Conservation (phyloP, 495 filamentous ascomycete genomes). For the Apiosordaria backusii region DNA sequence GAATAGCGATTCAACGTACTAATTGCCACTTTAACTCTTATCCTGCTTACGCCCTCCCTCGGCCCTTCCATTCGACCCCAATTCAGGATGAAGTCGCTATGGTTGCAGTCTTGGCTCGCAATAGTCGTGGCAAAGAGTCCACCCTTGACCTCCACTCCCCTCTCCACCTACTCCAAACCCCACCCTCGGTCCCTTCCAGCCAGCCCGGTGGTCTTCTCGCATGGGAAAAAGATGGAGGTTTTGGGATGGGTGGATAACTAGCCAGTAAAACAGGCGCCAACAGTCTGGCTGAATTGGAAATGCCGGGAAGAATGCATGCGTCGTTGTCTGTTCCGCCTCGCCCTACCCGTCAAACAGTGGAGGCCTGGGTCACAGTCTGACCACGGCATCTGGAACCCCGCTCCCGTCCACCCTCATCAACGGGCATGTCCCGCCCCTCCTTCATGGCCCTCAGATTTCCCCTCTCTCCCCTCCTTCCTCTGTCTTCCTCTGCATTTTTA, state of each 20-base stretch:
- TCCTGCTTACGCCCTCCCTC: neutral
- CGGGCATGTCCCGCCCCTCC: conserved; percentile 1
- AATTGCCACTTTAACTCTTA: neutral
- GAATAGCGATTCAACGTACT: neutral
- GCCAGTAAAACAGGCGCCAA: neutral
- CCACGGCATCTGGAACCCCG: conserved; percentile 4
- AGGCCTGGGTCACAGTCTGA: neutral
- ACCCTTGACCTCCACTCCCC: neutral
- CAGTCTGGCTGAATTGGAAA: conserved; percentile 1
- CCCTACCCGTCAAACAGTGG: conserved; percentile 4
- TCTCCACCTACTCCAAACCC: neutral
- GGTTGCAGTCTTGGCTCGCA: neutral
- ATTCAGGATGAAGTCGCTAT: neutral
- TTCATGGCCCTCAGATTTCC: neutral
- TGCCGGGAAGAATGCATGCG: neutral
- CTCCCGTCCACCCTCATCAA: conserved; percentile 3
- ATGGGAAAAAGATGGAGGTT: neutral
- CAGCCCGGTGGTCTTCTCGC: neutral
- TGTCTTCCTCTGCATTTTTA: neutral
- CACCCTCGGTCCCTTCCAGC: neutral
- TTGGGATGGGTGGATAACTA: neutral
- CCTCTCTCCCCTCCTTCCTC: neutral
- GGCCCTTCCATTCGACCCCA: neutral
- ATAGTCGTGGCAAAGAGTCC: neutral
- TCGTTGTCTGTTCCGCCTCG: neutral